These are phyloP conservation scores for Ophiostoma pallidulum DNA, from an alignment of 2,329 filamentous ascomycete species.

Conservation along the genomic window DNA sequence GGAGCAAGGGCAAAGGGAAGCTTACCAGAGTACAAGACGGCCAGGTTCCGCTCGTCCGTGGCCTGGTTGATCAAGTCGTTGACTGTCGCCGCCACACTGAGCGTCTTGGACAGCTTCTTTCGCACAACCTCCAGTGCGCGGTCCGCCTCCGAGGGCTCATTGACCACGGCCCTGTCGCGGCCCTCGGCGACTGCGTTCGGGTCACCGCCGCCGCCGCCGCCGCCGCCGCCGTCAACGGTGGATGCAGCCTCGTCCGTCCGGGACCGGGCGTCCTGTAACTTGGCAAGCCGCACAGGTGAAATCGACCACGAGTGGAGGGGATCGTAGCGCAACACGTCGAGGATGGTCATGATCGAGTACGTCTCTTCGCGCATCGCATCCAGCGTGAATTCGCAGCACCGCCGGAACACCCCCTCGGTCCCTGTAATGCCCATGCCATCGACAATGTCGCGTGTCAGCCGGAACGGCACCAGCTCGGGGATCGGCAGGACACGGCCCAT, in stretches of 20 bases:
- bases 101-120: slow-evolving; percentile 88
- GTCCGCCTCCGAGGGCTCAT: slow-evolving; percentile 68
- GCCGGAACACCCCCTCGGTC: slow-evolving; percentile 89
- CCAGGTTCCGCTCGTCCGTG: slow-evolving; percentile 84
- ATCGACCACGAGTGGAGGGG: slow-evolving; percentile 94
- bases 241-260: slow-evolving; percentile 31
- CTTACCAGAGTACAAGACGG: slow-evolving; percentile 75
- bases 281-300: slow-evolving; percentile 57
- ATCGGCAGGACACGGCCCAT: slow-evolving; percentile 90
- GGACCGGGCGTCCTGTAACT: slow-evolving; percentile 50
- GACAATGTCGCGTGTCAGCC: slow-evolving; percentile 85
- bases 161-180: slow-evolving; percentile 33
- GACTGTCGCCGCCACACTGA: slow-evolving; percentile 91
- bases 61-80: slow-evolving; percentile 96
- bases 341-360: slow-evolving; percentile 95
- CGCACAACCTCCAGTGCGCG: slow-evolving; percentile 84
- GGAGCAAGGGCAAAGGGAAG: slow-evolving; percentile 8
- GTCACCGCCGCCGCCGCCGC: slow-evolving; percentile 26
- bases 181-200: slow-evolving; percentile 22
- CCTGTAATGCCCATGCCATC: slow-evolving; percentile 95
- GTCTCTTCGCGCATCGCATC: slow-evolving; percentile 91
- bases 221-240: slow-evolving; percentile 14
- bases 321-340: slow-evolving; percentile 97
- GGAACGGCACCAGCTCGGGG: slow-evolving; percentile 91
- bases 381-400: slow-evolving; percentile 97